phyloP scores from a whole-genome alignment of 1,284 basidiomycete species.

The Puccinia sorghi region DNA sequence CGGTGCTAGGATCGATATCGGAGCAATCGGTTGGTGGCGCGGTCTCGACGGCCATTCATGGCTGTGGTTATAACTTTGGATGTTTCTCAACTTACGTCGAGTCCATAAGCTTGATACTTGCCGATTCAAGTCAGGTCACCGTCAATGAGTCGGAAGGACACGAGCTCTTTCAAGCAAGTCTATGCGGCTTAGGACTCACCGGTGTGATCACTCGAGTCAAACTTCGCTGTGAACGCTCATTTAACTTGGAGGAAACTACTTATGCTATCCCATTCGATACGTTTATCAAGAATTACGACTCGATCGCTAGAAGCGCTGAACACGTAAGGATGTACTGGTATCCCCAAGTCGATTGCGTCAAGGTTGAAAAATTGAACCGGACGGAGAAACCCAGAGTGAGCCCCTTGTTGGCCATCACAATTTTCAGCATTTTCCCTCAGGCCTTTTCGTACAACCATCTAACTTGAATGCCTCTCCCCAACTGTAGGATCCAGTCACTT shows the following conservation, averaged over 20 bases:
- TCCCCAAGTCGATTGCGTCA: conserved; percentile 67
- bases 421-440: neutral
- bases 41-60: conserved; percentile 92
- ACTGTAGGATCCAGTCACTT: conserved; percentile 10
- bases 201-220: conserved; percentile 81
- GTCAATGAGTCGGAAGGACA: conserved; percentile 69
- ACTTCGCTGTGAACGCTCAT: conserved; percentile 77
- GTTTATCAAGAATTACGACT: conserved; percentile 64
- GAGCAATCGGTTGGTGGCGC: conserved; percentile 95
- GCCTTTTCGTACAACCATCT: neutral
- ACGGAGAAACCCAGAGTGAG: conserved; percentile 44
- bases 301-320: conserved; percentile 67
- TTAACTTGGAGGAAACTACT: conserved; percentile 76
- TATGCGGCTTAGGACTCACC: conserved; percentile 90
- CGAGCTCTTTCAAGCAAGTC: conserved; percentile 85
- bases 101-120: conserved; percentile 72
- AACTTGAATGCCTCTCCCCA: neutral
- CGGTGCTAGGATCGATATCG: conserved; percentile 91
- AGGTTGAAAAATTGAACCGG: conserved; percentile 55
- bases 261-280: conserved; percentile 68
- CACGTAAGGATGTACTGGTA: conserved; percentile 97
- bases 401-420: conserved; percentile 4
- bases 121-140: conserved; percentile 68
- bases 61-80: conserved; percentile 76
- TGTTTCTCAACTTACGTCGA: conserved; percentile 81